Base-by-base conservation (phyloP, 1,284 basidiomycete genomes). In the Leccinum fuscescens region DNA sequence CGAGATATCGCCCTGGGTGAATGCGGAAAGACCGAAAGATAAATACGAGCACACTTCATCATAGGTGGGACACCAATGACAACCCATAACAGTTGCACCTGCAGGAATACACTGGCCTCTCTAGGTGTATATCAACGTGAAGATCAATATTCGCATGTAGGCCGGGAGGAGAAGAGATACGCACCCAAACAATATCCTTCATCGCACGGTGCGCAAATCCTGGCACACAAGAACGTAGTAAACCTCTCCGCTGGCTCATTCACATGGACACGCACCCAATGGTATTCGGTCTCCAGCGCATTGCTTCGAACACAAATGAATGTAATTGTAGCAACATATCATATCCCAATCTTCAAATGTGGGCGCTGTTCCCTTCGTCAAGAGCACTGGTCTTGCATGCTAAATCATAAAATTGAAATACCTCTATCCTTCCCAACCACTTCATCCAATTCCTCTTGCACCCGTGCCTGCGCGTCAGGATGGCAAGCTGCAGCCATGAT, bases 111-210 rank as follows among this genome's bases (percentile, higher is more conserved):
- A 59, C 6, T 57, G 49, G 37, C 68, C 64, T 22, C 22, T 58
- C 66, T 67, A 4, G 5, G 42, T 44, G 20, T 51, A 53, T 2
- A 22, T 22, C 3, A 56, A 14, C 58, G n/a, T 14, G 2, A 44
- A 22, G 46, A 8, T 57, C 20, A 55, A 6, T 11, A 35, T 1
- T 22, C 3, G 2, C 6, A 6, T 3, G 8, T 17, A 42, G 4
- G 29, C 31, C 6, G 4, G 4, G 14, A 50, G 7, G n/a, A 54
- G 24, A 31, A 31, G n/a, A 51, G 2, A 52, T 20, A 2, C 68
- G 4, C 56, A 78, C 78, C 72, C 75, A 79, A 31, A 73, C 59
- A 6, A 79, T 72, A 51, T 79, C 78, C 50, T 73, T 72, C 9
- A 65, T 77, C 0, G 77, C 69, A 27, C 72, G 67, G 52, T 78